Evolutionary conservation across 1,284 basidiomycete species (phyloP).

Genomic region (Spongiforma sp.): DNA sequence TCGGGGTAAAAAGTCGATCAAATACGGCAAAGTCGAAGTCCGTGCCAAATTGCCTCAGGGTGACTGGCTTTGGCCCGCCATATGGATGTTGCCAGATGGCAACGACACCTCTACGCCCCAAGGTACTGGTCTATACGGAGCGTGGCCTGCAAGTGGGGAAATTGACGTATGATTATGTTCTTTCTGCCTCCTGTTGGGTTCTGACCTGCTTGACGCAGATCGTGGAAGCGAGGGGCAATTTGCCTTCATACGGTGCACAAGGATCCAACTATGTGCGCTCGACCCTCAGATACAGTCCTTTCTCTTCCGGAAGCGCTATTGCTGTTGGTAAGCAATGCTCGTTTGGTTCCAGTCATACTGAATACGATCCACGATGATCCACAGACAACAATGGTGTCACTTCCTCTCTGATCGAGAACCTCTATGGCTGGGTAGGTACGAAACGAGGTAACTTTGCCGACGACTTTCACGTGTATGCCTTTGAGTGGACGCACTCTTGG

Average conservation of each 20-base stretch:
- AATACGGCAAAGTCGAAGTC: slow-evolving; percentile 78
- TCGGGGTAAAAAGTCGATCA: slow-evolving; percentile 61
- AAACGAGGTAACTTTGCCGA: slow-evolving; percentile 67
- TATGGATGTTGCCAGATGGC: slow-evolving; percentile 82
- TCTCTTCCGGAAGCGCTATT: slow-evolving; percentile 40
- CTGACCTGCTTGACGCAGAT: slow-evolving; percentile 49
- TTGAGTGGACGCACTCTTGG: slow-evolving; percentile 82
- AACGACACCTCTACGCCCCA: slow-evolving; percentile 31
- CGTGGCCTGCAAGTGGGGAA: slow-evolving; percentile 77
- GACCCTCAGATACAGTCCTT: slow-evolving; percentile 79
- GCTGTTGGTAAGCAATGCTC: slow-evolving; percentile 56
- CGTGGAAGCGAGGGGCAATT: slow-evolving; percentile 75
- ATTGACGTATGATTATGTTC: slow-evolving; percentile 57
- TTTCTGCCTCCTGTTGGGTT: not conserved
- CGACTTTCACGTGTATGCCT: slow-evolving; percentile 73
- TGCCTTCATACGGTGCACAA: slow-evolving; percentile 62
- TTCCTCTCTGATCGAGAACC: slow-evolving; percentile 31
- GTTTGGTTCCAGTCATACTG: not conserved
- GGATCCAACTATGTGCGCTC: slow-evolving; percentile 77
- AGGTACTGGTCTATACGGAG: slow-evolving; percentile 59
- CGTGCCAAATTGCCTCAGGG: slow-evolving; percentile 46
- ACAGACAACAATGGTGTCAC: slow-evolving; percentile 22
- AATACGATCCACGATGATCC: not conserved
- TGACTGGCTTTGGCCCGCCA: slow-evolving; percentile 84
- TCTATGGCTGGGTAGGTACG: slow-evolving; percentile 72